phyloP scores from a whole-genome alignment of 441 rosid genomes.

The Viola pubescens region DNA sequence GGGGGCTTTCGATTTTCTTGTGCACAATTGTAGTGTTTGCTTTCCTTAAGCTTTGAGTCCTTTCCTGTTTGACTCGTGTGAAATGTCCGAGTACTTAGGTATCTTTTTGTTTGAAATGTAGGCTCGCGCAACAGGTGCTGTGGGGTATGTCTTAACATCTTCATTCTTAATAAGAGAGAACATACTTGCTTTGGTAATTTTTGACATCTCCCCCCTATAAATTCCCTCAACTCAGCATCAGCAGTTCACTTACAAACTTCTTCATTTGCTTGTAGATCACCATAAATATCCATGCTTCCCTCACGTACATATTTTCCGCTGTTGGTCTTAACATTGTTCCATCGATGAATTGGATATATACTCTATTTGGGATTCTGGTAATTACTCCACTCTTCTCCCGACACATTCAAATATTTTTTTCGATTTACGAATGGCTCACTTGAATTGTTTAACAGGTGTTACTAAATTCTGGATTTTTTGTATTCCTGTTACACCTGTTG shows the following conservation, averaged over 20 bases:
- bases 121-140: conserved; percentile 70
- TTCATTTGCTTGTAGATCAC: conserved; percentile 56
- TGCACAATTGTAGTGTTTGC: conserved; percentile 58
- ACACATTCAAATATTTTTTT: too few species aligned
- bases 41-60: conserved; percentile 15
- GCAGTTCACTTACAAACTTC: conserved; percentile 14
- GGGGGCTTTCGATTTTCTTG: conserved; percentile 63
- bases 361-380: conserved; percentile 72
- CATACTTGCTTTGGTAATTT: conserved; percentile 72
- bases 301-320: conserved; percentile 59
- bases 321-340: conserved; percentile 63
- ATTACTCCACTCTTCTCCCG: neutral
- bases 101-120: conserved; percentile 22
- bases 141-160: conserved; percentile 72
- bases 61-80: conserved; percentile 15
- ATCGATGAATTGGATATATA: conserved; percentile 65
- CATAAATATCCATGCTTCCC: conserved; percentile 77
- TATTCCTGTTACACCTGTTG: conserved; percentile 65
- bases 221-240: conserved; percentile 3
- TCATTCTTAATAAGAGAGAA: conserved; percentile 90
- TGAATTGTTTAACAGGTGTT: conserved; percentile 44
- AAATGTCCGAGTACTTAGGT: neutral
- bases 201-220: conserved; percentile 3
- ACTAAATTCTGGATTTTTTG: conserved; percentile 75
- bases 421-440: too few species aligned